Evolutionary conservation across 2,329 filamentous ascomycete genomes (phyloP), one percentile per base, ranked within the genome.

Genomic region (Thelonectria blattea): DNA sequence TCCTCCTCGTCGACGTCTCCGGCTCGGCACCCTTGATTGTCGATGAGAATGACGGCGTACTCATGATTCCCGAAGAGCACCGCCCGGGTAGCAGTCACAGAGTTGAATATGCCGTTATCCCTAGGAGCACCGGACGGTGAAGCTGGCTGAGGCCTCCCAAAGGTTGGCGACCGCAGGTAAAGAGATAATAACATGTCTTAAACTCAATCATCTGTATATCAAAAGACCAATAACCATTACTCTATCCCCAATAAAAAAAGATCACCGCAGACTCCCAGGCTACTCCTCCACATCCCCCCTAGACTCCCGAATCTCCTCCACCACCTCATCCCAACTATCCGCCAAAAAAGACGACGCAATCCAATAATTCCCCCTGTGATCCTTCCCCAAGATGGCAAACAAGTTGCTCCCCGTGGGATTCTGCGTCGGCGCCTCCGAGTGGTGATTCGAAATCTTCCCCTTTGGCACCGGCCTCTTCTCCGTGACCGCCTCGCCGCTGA

Each of bases 361-460:
- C 42, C 42, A 46, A 24, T 46, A 46, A 11, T 46, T 46, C 8
- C 42, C 42, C 42, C 22, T 11, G 20, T 14, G 20, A 11, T 46
- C 42, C 20, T 46, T 46, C 2, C 42, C 42, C 42, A 46, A 27
- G 15, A 46, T 18, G 14, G 11, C 20, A 46, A 46, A 46, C 12
- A 46, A 5, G 18, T 46, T 46, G 18, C 10, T 24, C n/a, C 3
- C 10, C 22, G 46, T 30, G 3, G 46, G 27, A 10, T 48, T 48
- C 24, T 17, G 15, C n/a, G 46, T 32, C n/a, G 18, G 14, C n/a
- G 49, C 15, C 15, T 46, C n/a, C 7, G 56, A 50, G 12, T 59
- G 56, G n/a, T 59, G 56, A n/a, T 51, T 50, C 9, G 49, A 51
- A 5, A 55, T 45, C 18, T 50, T 59, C 2, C 56, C 56, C 12